phyloP scores from a whole-genome alignment of 2,329 filamentous ascomycete genomes.

The Coleophoma cylindrospora region DNA sequence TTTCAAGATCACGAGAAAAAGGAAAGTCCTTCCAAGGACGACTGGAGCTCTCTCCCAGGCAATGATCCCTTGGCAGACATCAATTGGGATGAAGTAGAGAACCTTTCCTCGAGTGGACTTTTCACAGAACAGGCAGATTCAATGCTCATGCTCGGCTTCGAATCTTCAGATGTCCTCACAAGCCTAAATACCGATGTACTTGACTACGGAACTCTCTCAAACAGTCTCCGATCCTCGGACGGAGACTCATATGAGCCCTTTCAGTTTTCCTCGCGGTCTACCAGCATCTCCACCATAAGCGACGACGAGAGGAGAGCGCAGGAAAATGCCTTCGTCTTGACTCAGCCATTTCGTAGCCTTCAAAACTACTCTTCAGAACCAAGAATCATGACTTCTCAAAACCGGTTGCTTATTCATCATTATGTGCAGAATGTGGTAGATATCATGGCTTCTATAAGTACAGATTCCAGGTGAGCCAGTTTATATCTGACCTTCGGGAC shows the following conservation, averaged over 20 bases:
- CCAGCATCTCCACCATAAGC: not conserved
- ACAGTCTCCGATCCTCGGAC: not conserved
- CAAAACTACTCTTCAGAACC: not conserved
- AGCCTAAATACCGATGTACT: too few relatives aligned
- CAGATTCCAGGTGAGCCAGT: not conserved
- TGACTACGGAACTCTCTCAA: too few relatives aligned
- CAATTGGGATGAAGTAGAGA: too few relatives aligned
- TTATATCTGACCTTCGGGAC: not conserved
- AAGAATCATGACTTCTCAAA: not conserved
- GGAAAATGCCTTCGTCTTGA: not conserved
- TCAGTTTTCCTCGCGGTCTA: not conserved
- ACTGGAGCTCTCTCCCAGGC: not conserved
- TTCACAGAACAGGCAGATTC: too few relatives aligned
- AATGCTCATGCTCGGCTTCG: too few relatives aligned
- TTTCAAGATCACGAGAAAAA: not conserved
- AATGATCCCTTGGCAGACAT: too few relatives aligned
- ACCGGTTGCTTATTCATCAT: not conserved
- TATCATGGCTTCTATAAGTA: not conserved
- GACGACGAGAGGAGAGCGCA: not conserved
- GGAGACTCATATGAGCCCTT: too few relatives aligned
- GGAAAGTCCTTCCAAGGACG: not conserved
- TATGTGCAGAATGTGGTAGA: constrained; percentile 1
- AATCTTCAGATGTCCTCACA: too few relatives aligned
- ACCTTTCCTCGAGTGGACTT: too few relatives aligned
- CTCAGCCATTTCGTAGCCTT: not conserved